Percentiles rank a stretch among this genome's conserved stretches.
Conservation (phyloP, 2,329 filamentous ascomycete species). For the Ceratocystis harringtonii region DNA sequence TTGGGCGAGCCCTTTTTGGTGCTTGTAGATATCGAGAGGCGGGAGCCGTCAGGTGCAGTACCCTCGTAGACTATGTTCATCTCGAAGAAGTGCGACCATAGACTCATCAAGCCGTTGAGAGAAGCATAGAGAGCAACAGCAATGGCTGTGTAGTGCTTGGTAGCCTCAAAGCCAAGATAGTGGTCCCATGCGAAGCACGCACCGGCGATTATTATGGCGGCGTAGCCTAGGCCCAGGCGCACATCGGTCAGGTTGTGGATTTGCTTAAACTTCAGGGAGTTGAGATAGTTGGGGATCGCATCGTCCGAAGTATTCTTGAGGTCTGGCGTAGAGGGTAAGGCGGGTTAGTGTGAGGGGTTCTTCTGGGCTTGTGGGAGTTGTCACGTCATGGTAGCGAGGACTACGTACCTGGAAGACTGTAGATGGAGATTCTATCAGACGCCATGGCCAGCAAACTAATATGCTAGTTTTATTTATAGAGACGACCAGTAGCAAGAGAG, state of each 20-base stretch:
- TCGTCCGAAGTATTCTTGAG: constrained; percentile 96
- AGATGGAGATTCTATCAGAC: constrained; percentile 46
- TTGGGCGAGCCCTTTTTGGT: constrained; percentile 66
- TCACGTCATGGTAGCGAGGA: neutral
- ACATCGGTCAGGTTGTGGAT: constrained; percentile 69
- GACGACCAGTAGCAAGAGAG: neutral
- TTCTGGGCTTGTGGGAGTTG: neutral
- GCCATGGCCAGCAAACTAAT: neutral
- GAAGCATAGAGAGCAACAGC: constrained; percentile 69
- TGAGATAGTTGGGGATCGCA: constrained; percentile 84
- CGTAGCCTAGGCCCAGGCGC: constrained; percentile 69
- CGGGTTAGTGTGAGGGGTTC: constrained; percentile 3
- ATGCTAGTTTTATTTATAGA: neutral
- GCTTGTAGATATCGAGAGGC: constrained; percentile 60
- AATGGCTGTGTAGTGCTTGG: constrained; percentile 63
- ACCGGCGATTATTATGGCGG: constrained; percentile 62
- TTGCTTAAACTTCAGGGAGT: constrained; percentile 70
- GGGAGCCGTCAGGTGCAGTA: constrained; percentile 40
- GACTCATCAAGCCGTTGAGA: constrained; percentile 62
- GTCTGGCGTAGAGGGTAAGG: constrained; percentile 37
- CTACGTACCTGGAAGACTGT: constrained; percentile 46
- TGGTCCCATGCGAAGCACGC: constrained; percentile 86
- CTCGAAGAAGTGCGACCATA: constrained; percentile 77
- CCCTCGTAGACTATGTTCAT: constrained; percentile 71
- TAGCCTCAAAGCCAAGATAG: constrained; percentile 74